Evolutionary conservation across 2,329 filamentous ascomycete genomes (phyloP).

Genomic region (Didymella exigua): DNA sequence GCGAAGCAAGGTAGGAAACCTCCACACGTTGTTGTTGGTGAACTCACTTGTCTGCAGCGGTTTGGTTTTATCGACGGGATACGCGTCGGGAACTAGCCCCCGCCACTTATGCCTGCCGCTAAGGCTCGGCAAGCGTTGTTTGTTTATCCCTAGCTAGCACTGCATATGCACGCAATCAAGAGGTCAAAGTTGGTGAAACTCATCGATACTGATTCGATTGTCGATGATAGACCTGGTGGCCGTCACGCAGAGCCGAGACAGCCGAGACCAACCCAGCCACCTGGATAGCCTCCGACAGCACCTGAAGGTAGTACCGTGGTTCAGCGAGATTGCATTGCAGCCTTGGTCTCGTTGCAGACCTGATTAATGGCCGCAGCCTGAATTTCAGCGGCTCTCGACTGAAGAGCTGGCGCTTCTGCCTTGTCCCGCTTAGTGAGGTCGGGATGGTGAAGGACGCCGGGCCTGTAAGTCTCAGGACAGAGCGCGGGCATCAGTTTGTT

Average conservation of each 20-base stretch:
- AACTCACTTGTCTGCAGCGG: conserved; percentile 3
- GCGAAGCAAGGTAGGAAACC: neutral
- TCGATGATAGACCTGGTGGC: neutral
- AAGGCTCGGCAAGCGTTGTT: conserved; percentile 8
- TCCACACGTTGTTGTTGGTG: conserved; percentile 12
- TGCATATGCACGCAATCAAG: conserved; percentile 14
- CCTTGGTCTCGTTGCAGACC: conserved; percentile 38
- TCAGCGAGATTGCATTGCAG: conserved; percentile 29
- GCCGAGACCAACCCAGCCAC: conserved; percentile 18
- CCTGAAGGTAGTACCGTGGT: conserved; percentile 18
- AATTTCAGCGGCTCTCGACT: conserved; percentile 32
- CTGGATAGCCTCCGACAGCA: conserved; percentile 11
- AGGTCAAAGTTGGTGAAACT: conserved; percentile 4
- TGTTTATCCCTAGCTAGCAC: conserved; percentile 6
- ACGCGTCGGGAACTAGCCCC: conserved; percentile 19
- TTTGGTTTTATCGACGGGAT: conserved; percentile 1
- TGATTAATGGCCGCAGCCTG: conserved; percentile 32
- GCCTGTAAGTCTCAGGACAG: conserved; percentile 42
- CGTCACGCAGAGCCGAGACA: conserved; percentile 20
- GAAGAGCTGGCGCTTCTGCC: conserved; percentile 28
- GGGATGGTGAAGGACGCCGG: conserved; percentile 39
- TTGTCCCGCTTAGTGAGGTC: conserved; percentile 40
- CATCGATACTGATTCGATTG: neutral
- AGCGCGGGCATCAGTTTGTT: conserved; percentile 34
- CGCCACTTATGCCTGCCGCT: conserved; percentile 24